phyloP scores from a whole-genome alignment of 352 stramenopile species.

The Thalassiosira sp. region DNA sequence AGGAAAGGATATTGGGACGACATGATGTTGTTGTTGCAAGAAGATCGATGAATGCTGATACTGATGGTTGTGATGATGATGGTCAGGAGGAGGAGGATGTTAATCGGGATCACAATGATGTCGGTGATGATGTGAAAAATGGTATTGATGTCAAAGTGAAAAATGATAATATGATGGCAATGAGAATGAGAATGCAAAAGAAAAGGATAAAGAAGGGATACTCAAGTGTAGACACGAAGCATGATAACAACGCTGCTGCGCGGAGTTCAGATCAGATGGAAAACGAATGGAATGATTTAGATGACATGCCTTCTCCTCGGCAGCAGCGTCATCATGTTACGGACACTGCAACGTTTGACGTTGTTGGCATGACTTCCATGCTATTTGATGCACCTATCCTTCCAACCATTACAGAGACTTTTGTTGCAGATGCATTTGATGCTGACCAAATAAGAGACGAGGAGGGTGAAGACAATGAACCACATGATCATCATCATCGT shows the following conservation, averaged over 20 bases:
- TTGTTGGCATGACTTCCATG: conserved; percentile 67
- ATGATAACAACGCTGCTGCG: conserved; percentile 1
- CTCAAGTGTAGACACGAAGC: conserved; percentile 26
- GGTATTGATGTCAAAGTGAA: no score
- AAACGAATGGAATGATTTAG: conserved; percentile 12
- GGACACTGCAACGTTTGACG: conserved; percentile 71
- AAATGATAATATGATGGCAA: conserved; percentile 7
- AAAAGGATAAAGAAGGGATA: conserved; percentile 30
- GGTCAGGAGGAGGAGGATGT: no score
- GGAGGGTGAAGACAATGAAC: conserved; percentile 2
- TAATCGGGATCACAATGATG: no score
- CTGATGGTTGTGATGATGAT: conserved; percentile 8
- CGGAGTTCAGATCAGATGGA: background rate
- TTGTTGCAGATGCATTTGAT: conserved; percentile 13
- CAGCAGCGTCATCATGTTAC: conserved; percentile 23
- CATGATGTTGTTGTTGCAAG: background rate
- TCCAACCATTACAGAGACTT: background rate
- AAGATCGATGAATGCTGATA: background rate
- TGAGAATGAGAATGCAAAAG: background rate
- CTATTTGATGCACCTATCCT: conserved; percentile 56
- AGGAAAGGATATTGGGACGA: conserved; percentile 33
- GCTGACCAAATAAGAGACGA: background rate
- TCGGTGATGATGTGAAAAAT: no score
- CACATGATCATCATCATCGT: conserved; percentile 16
- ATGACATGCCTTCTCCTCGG: no score